Base-by-base conservation (phyloP, 371 early-diverging fungal species). In the Rhizopus sp. region DNA sequence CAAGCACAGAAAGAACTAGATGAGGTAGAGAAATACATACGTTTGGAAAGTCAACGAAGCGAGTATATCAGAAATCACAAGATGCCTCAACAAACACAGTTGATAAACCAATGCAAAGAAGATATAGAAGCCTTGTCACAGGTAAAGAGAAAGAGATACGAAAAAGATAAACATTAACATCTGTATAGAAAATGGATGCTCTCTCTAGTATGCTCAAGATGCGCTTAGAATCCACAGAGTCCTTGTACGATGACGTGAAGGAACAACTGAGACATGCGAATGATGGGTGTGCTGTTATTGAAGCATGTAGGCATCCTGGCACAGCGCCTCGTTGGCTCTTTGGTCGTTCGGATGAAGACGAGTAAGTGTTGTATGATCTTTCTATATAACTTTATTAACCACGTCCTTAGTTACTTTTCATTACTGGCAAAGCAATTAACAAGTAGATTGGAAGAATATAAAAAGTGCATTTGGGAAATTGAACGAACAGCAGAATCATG, bases 1-100 rank as follows among this genome's bases (percentile, higher is more conserved):
- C 65, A 66, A 48, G 79, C 79, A 45, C 73, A 72, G 44, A 63
- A 57, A 39, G 75, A 78, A 48, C 55, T 78, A 17, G 76, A 75
- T 38, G 71, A 69, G 30, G 50, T 78, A 39, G 66, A 73, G 17
- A 63, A 64, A 34, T 73, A 73, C 51, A 66, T 78, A 15, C 69
- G 69, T n/a, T 47, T 35, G 4, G 75, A 78, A 53, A 54, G 59
- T 1, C 79, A 78, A 44, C 60, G 68, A 17, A 69, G 66, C 35
- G 73, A 78, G 16, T 73, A 71, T 50, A 64, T 78, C 8, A 47
- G 54, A 41, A 73, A 71, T 7, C 68, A 70, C 7, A 64, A 59
- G 30, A 60, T 59, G n/a, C 66, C 70, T 33, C 59, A 70, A n/a
- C 68, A 72, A 53, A 52, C 53, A 6, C 57, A 70, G 12, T 52